Evolutionary conservation across 768 basidiomycete genomes (phyloP), one percentile per base, ranked within the genome.

Genomic region (Clitopilus passeckerianus): DNA sequence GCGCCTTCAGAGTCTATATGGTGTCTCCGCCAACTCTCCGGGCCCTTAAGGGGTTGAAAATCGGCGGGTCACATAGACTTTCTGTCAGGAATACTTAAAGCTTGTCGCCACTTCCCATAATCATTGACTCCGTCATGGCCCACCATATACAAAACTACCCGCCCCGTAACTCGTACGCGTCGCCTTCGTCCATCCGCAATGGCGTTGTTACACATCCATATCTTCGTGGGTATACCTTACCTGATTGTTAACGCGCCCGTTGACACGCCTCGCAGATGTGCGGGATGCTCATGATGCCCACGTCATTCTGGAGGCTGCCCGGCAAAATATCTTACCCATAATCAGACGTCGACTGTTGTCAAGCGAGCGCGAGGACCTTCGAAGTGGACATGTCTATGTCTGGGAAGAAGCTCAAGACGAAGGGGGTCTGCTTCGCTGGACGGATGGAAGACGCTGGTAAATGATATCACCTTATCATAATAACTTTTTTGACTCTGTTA

Each of bases 341-440:
- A 84, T 91, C 61, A 86, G 80, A 60, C 82, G 88, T 18, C 82
- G 90, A 8, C 75, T 92, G n/a, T 80, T 86, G 12, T 76, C 85
- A 2, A 83, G 74, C 60, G 90, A 92, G 68, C 77, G 90, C 46
- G 89, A 89, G 34, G 83, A 86, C 43, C 75, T 92, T 5, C 68
- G 69, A 37, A 88, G 89, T 55, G 90, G 90, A 1, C 88, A 91
- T 60, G 82, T 92, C 43, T 92, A 90, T 65, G 90, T 92, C 37
- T 92, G 90, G 90, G 90, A 92, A 65, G 90, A 92, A 69, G 87
- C 89, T 3, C 89, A 88, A 63, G 90, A 90, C 54, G 87, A 86
- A 54, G 85, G 84, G 6, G 77, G 77, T 16, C 73, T 90, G 35
- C 75, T 91, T 59, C 80, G 90, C 23, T 91, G 90, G 90, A 92